Conservation (phyloP, 1,284 basidiomycete species). For the Moesziomyces globuligerus region DNA sequence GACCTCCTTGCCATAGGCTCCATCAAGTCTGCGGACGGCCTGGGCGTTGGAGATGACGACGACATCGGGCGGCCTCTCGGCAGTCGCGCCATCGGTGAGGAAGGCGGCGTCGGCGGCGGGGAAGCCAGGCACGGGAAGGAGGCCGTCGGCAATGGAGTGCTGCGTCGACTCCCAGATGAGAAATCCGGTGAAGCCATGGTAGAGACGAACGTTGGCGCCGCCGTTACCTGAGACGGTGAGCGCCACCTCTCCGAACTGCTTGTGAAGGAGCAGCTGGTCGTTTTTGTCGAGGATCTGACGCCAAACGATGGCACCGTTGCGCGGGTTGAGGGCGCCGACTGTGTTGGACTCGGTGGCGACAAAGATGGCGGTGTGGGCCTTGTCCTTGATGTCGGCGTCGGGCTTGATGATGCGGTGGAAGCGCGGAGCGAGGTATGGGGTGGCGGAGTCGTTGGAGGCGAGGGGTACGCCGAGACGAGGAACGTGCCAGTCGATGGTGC, state of each 20-base stretch:
- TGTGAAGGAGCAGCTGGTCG: constrained; percentile 76
- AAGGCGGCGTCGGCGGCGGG: constrained; percentile 52
- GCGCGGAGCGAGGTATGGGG: constrained; percentile 56
- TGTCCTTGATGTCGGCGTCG: constrained; percentile 49
- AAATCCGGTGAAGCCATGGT: constrained; percentile 76
- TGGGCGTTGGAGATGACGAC: constrained; percentile 48
- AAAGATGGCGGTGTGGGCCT: constrained; percentile 73
- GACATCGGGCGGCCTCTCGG: constrained; percentile 30
- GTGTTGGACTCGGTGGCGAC: constrained; percentile 81
- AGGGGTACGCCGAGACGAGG: constrained; percentile 50
- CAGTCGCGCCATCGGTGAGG: constrained; percentile 26
- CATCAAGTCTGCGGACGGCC: constrained; percentile 45
- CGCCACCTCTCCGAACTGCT: constrained; percentile 70
- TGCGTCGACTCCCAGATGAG: constrained; percentile 75
- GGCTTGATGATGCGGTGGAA: constrained; percentile 66
- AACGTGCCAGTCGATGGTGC: constrained; percentile 53
- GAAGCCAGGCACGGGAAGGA: constrained; percentile 32
- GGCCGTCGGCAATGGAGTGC: constrained; percentile 39
- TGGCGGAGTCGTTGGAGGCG: constrained; percentile 33
- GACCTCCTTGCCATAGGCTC: constrained; percentile 16
- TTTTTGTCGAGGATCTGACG: constrained; percentile 80
- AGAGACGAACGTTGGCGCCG: constrained; percentile 77
- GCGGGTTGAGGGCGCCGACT: constrained; percentile 78
- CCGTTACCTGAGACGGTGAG: constrained; percentile 80
- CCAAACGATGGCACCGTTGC: constrained; percentile 83